Percentiles rank a stretch among this genome's conserved stretches.
Conservation (phyloP, 257 asterid genomes). For the Sherardia arvensis region DNA sequence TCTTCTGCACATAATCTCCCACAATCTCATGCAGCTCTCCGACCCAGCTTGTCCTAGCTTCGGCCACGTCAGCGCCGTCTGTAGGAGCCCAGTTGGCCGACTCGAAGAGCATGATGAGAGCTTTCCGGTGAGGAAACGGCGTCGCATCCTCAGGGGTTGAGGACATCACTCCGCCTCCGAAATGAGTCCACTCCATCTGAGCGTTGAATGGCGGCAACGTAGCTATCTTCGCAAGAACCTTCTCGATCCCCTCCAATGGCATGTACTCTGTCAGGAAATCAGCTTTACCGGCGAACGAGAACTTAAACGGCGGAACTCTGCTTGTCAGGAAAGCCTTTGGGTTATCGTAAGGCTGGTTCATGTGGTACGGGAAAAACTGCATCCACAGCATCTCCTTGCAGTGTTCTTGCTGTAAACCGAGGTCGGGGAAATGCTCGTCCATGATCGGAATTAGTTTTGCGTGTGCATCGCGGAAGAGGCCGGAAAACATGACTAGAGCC, state of each 20-base stretch:
- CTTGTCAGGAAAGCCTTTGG: background rate
- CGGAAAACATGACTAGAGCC: background rate
- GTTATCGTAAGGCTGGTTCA: background rate
- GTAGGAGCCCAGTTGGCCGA: background rate
- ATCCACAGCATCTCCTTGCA: background rate
- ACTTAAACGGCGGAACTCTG: slow-evolving; percentile 3
- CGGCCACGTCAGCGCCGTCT: background rate
- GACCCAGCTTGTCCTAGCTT: background rate
- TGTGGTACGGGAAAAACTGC: slow-evolving; percentile 2
- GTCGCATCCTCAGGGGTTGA: background rate
- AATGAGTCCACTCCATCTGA: slow-evolving; percentile 6
- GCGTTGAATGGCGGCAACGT: slow-evolving; percentile 1
- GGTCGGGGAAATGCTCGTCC: slow-evolving; percentile 5
- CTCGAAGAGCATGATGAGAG: background rate
- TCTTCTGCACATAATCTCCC: slow-evolving; percentile 4
- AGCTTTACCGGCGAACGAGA: background rate
- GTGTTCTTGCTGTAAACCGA: background rate
- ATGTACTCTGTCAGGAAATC: slow-evolving; percentile 5
- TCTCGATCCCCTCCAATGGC: background rate
- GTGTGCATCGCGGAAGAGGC: background rate
- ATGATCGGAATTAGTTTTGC: background rate
- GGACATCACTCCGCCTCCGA: slow-evolving; percentile 7
- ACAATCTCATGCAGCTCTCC: background rate
- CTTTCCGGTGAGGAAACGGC: slow-evolving; percentile 8
- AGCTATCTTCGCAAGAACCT: background rate